Evolutionary conservation across 2,329 filamentous ascomycete genomes (phyloP), one percentile per base, ranked within the genome.

Genomic region (Venturia nashicola): DNA sequence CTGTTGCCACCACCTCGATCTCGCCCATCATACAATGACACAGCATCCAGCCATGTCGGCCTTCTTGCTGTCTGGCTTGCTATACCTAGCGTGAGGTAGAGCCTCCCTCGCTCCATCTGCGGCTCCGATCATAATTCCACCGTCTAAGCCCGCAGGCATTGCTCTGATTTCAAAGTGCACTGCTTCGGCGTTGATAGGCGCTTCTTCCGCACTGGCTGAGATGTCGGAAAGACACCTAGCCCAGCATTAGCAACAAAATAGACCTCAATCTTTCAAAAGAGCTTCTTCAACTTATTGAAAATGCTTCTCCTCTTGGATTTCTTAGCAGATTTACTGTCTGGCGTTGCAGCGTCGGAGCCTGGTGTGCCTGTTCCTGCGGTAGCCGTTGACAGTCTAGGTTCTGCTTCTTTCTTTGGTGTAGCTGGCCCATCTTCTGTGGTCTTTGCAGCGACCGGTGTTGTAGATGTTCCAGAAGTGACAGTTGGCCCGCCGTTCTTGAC

Each of bases 201-300:
- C 18, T 11, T 57, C 51, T 36, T 57, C 51, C 32, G 32, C 51
- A 57, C 51, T 57, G 7, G 51, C 18, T n/a, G 51, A 57, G 51
- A 57, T 9, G 14, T 57, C 51, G 14, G 51, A 57, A 34, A 57
- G 32, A 57, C 51, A 57, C 18, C 51, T 57, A n/a, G 32, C 27
- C 51, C 51, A 7, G 51, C 14, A 57, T 57, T 57, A 57, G 51
- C 51, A 57, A n/a, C 27, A 57, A 12, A 51, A 2, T 27, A 55
- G 16, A 42, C 46, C 46, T 51, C 23, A 9, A 55, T 40, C 6
- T 39, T 39, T 27, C 34, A 65, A 61, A 80, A 71, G 74, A 78
- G 79, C 65, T 79, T 77, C 76, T 80, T 79, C 66, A 81, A 67
- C 72, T 76, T 78, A 67, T 75, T 75, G 65, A 80, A 79, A 69